Base-by-base conservation (phyloP, 2,329 filamentous ascomycete genomes). In the Plenodomus biglobosus region DNA sequence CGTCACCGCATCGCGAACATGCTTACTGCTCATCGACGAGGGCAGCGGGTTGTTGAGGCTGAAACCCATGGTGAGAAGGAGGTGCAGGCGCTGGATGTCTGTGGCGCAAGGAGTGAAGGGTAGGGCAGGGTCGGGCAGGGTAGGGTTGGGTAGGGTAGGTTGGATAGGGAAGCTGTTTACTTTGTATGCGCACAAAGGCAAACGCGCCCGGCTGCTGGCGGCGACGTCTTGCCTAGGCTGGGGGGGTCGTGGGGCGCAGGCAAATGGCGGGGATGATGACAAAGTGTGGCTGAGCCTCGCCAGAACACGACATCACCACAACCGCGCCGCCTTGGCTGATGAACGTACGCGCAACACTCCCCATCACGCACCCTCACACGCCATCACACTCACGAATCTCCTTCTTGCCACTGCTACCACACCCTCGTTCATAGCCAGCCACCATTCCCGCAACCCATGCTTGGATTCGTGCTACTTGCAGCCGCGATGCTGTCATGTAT, bases 1-100 rank as follows among this genome's bases (percentile, higher is more conserved):
- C 59, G 63, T 65, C 62, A 65, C 62, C 48, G 48, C 48, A n/a
- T 34, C 38, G 40, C 38, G 30, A 42, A 48, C 36, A 34, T 37
- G 75, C 77, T 68, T 64, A 80, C 78, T 80, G 58, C 70, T 70
- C 75, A 80, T 77, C 30, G 75, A 78, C 53, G 76, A 76, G 52
- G 78, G 78, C 65, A 81, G 70, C 54, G 78, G 78, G 62, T 80
- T 81, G 61, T 80, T 80, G 65, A 81, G 72, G 55, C 76, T 74
- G 47, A 76, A 61, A 24, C 72, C 71, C 76, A 78, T 78, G 34
- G 20, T 38, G 38, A n/a, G n/a, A 24, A 38, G 34, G 36, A 37
- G 6, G 20, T 27, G n/a, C n/a, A n/a, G n/a, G n/a, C n/a, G 18
- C 16, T 36, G n/a, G 34, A 19, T 38, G 18, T 24, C 22, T 24